Conservation (phyloP, 169 alveolate genomes). For the Plasmodium vivax region DNA sequence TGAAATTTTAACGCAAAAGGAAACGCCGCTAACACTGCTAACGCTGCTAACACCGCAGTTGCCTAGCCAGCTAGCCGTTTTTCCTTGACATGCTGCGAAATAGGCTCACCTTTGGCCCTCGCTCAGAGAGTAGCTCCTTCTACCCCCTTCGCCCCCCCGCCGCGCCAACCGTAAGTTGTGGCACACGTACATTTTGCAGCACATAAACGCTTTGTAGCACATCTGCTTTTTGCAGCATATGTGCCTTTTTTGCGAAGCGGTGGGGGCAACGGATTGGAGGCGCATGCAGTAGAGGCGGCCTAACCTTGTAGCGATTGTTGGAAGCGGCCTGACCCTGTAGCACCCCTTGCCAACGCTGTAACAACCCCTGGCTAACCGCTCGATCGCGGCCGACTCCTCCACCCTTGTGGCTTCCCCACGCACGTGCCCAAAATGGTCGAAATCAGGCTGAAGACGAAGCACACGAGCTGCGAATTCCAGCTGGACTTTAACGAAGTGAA, state of each 20-base stretch:
- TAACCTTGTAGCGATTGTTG: too few species aligned
- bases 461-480: slow-evolving; percentile 42
- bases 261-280: background rate
- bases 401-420: background rate
- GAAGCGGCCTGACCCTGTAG: too few species aligned
- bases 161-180: background rate
- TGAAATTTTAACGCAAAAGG: background rate
- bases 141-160: background rate
- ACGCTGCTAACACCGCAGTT: background rate
- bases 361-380: too few species aligned
- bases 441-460: slow-evolving; percentile 20
- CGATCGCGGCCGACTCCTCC: background rate
- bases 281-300: too few species aligned
- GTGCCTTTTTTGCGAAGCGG: background rate
- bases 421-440: slow-evolving; percentile 33
- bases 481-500: slow-evolving; percentile 53
- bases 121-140: background rate
- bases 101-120: background rate
- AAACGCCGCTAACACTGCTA: too few species aligned
- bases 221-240: too few species aligned
- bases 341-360: background rate
- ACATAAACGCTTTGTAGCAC: too few species aligned
- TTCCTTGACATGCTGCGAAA: background rate
- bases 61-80: background rate
- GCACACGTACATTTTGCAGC: background rate